Evolutionary conservation across 768 basidiomycete species (phyloP).

Genomic region (Xerocomellus intermedius): DNA sequence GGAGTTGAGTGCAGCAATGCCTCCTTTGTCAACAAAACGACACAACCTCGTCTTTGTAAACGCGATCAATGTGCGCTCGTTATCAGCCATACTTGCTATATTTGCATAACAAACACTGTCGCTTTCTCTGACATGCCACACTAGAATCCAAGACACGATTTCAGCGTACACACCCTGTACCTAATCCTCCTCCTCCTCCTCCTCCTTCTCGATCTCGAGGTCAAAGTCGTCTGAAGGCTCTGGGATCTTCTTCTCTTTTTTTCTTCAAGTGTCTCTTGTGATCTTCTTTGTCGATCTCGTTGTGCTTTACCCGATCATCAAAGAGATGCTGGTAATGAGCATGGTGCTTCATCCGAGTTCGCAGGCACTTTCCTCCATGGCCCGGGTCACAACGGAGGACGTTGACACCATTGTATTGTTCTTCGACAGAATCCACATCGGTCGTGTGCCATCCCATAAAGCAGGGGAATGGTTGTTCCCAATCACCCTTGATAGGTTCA

Average conservation of each 20-base stretch:
- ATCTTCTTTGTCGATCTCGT: not conserved
- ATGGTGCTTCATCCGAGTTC: not conserved
- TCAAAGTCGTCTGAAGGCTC: no score
- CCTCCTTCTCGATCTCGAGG: no score
- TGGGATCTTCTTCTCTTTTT: not conserved
- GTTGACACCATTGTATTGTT: conserved; percentile 1
- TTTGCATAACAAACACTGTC: no score
- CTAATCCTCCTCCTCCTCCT: not conserved
- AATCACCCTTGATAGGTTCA: not conserved
- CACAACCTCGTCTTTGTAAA: no score
- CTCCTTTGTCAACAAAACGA: no score
- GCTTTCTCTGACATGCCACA: no score
- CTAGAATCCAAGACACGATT: no score
- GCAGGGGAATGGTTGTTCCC: not conserved
- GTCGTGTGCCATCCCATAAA: conserved; percentile 3
- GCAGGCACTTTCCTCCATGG: not conserved
- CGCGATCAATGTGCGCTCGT: no score
- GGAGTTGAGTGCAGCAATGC: no score
- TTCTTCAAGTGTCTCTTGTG: not conserved
- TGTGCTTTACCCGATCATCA: not conserved
- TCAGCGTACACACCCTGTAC: no score
- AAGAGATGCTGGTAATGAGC: not conserved
- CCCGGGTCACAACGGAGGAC: not conserved
- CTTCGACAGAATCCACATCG: not conserved
- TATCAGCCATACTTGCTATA: no score